Conservation (phyloP, 2,329 filamentous ascomycete species). For the Trichocomaceae sp. region DNA sequence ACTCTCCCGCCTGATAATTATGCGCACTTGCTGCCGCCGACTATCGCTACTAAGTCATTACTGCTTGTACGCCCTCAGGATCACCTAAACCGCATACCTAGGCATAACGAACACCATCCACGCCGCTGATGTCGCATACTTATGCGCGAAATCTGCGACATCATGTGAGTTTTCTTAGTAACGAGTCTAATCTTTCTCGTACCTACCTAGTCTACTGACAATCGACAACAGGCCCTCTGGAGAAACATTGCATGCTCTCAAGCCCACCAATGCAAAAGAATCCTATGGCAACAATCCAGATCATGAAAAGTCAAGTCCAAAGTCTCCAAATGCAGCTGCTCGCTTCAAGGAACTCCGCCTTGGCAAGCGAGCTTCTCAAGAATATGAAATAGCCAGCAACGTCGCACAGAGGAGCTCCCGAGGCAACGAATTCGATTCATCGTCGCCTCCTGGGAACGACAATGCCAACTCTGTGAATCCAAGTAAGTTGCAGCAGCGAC, state of each 20-base stretch:
- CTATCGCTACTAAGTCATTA: not conserved
- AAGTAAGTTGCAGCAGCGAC: not conserved
- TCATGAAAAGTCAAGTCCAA: not conserved
- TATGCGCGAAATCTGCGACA: not conserved
- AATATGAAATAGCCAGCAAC: slow-evolving; percentile 2
- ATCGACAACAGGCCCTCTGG: not conserved
- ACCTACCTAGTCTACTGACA: too few relatives aligned
- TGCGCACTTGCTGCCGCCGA: not conserved
- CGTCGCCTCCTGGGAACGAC: not conserved
- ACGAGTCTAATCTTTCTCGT: too few relatives aligned
- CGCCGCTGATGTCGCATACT: not conserved
- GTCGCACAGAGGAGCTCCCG: slow-evolving; percentile 1
- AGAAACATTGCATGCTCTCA: not conserved
- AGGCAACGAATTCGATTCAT: not conserved
- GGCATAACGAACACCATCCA: not conserved
- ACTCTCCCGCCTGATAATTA: not conserved
- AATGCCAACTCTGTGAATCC: too few relatives aligned
- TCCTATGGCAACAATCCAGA: not conserved
- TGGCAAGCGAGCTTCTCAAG: not conserved
- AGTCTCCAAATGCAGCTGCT: not conserved
- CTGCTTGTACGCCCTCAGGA: not conserved
- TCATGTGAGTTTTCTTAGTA: not conserved
- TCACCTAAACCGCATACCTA: slow-evolving; percentile 5
- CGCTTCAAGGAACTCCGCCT: not conserved
- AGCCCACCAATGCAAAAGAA: not conserved